Evolutionary conservation across 1,284 basidiomycete genomes (phyloP).

Genomic region (Ceratobasidium papillatum): DNA sequence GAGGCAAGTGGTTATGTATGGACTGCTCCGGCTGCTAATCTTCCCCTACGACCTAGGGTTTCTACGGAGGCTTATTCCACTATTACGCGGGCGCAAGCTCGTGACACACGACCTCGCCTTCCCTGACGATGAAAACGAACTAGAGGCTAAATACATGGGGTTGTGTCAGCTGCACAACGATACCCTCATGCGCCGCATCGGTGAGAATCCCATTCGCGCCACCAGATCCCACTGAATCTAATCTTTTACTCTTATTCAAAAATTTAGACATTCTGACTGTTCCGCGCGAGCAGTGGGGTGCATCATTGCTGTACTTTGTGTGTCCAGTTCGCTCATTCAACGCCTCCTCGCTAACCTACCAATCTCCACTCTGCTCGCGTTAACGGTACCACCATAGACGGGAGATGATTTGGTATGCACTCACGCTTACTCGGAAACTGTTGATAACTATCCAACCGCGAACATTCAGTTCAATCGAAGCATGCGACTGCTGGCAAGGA

Average conservation of each 20-base stretch:
- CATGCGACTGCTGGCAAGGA: slow-evolving; percentile 83
- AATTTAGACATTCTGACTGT: slow-evolving; percentile 73
- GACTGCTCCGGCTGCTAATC: slow-evolving; percentile 22
- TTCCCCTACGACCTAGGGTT: slow-evolving; percentile 58
- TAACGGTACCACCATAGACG: slow-evolving; percentile 21
- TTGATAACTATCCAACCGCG: neutral
- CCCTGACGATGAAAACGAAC: slow-evolving; percentile 69
- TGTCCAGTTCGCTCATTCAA: slow-evolving; percentile 47
- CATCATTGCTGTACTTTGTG: slow-evolving; percentile 87
- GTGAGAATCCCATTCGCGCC: slow-evolving; percentile 52
- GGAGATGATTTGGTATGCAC: slow-evolving; percentile 81
- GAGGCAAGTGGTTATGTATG: slow-evolving; percentile 56
- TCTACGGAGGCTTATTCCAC: slow-evolving; percentile 63
- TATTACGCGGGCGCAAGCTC: slow-evolving; percentile 67
- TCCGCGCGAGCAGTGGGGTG: slow-evolving; percentile 80
- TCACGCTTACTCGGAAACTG: neutral
- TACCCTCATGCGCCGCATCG: slow-evolving; percentile 74
- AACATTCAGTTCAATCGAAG: slow-evolving; percentile 82
- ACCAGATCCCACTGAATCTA: neutral
- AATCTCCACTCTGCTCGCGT: neutral
- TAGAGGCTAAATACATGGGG: slow-evolving; percentile 83
- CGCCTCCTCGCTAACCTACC: neutral
- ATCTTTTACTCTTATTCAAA: neutral
- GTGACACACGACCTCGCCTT: slow-evolving; percentile 80
- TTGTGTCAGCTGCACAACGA: slow-evolving; percentile 64